Base-by-base conservation (phyloP, 768 basidiomycete genomes). In the Boletellus ananas region DNA sequence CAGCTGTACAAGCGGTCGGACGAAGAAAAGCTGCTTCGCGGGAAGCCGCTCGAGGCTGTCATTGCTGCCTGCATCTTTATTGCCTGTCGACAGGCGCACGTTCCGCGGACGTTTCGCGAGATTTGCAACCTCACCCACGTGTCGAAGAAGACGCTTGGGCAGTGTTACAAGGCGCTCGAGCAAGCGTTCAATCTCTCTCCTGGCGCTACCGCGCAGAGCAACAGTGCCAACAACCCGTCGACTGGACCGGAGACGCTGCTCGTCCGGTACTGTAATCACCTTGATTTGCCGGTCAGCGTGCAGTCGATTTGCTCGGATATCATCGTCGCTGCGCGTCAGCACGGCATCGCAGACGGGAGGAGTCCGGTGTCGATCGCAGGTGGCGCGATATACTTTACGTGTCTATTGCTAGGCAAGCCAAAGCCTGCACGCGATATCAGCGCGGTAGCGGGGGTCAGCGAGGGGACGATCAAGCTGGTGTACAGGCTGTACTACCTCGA, bases 321-420 rank as follows among this genome's bases (percentile, higher is more conserved):
- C 65, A 90, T 93, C 55, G 67, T 86, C 49, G 80, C 82, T 27
- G 89, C 90, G 13, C 80, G 91, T 45, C 79, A 87, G 55, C 79
- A 87, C 57, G 90, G 91, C 37, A 87, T 95, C 54, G 93, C 94
- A 31, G 93, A 94, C 63, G 96, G 96, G 21, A 78, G 96, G 54
- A 91, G 85, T 60, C 95, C 95, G 1, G 90, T 97, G 45, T 96
- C 96, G n/a, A 94, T 99, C 58, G 96, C 95, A n/a, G 91, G 92
- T 36, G 93, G 91, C 35, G 90, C 92, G 17, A 93, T 99, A 52
- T 93, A 88, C 73, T 97, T 98, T 71, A 90, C 90, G 27, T 90
- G 89, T 62, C 78, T 85, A 57, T 64, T 97, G 37, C 75, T 94
- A 60, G 90, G 86, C 46, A 81, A 83, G 60, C 61, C 72, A 23